These are phyloP conservation scores for Rhodotorula diobovata DNA, from an alignment of 768 basidiomycete species.

Conservation along the genomic window DNA sequence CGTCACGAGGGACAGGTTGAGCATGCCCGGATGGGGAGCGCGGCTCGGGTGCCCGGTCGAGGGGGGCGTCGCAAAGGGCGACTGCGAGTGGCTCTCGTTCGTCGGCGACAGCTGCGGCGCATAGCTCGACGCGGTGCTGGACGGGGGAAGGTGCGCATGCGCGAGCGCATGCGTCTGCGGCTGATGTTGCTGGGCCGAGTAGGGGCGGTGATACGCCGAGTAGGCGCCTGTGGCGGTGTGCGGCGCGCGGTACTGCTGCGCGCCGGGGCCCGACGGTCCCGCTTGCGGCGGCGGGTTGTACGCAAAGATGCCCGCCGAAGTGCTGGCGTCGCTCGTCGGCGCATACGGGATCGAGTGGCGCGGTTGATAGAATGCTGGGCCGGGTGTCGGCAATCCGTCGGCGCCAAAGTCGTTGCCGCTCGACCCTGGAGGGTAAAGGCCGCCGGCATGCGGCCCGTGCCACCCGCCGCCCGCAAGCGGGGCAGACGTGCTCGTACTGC, in stretches of 20 bases:
- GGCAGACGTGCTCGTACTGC: constrained; percentile 11
- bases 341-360: constrained; percentile 23
- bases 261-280: too few relatives aligned
- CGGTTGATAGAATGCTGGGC: constrained; percentile 23
- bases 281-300: constrained; percentile 27
- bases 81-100: not conserved
- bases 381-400: not conserved
- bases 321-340: not conserved
- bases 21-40: not conserved
- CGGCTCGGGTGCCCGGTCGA: not conserved
- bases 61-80: constrained; percentile 11
- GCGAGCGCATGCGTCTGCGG: not conserved
- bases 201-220: not conserved
- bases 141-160: not conserved
- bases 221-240: not conserved
- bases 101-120: not conserved
- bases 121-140: not conserved
- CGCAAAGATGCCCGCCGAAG: constrained; percentile 12
- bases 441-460: not conserved
- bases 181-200: not conserved
- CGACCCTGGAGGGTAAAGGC: not conserved
- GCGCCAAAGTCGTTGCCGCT: not conserved
- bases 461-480: not conserved
- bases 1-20: not conserved
- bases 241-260: not conserved